These are phyloP conservation scores for Globisporangium nagaii DNA, from an alignment of 352 stramenopile species.

Conservation along the genomic window DNA sequence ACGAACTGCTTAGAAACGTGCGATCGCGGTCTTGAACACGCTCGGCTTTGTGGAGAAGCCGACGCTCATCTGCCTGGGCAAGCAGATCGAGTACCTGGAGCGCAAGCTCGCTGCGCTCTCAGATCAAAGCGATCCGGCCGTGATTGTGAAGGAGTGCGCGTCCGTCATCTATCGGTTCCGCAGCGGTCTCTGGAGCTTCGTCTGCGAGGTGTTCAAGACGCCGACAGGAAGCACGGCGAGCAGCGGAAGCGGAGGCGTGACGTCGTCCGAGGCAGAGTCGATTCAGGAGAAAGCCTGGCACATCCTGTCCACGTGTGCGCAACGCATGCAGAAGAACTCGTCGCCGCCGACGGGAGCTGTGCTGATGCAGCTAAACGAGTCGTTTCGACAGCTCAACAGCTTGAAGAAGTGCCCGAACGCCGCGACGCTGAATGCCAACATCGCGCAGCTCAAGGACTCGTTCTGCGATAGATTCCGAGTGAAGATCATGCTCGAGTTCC, in stretches of 20 bases:
- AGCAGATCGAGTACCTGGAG: constrained; percentile 66
- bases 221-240: constrained; percentile 17
- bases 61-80: constrained; percentile 54
- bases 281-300: constrained; percentile 58
- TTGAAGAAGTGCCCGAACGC: constrained; percentile 66
- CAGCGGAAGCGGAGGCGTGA: constrained; percentile 24
- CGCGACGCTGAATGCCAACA: constrained; percentile 57
- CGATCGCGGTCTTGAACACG: constrained; percentile 48
- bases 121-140: constrained; percentile 15
- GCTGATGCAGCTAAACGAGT: constrained; percentile 55
- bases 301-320: constrained; percentile 44
- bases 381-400: constrained; percentile 59
- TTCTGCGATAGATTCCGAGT: constrained; percentile 67
- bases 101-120: constrained; percentile 33
- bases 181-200: constrained; percentile 61
- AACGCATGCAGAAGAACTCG: constrained; percentile 44
- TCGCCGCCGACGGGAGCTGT: constrained; percentile 29
- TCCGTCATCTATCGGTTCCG: constrained; percentile 58
- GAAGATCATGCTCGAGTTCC: constrained; percentile 54
- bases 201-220: constrained; percentile 71
- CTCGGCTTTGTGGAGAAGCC: constrained; percentile 62
- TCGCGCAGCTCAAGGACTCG: constrained; percentile 45
- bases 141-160: constrained; percentile 50
- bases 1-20: constrained; percentile 39
- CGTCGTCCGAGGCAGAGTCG: constrained; percentile 56